A percentile compares a stretch with the other conserved stretches of the same genome.
Conservation (phyloP, 2,329 filamentous ascomycete genomes). For the Sarocladium oryzae region DNA sequence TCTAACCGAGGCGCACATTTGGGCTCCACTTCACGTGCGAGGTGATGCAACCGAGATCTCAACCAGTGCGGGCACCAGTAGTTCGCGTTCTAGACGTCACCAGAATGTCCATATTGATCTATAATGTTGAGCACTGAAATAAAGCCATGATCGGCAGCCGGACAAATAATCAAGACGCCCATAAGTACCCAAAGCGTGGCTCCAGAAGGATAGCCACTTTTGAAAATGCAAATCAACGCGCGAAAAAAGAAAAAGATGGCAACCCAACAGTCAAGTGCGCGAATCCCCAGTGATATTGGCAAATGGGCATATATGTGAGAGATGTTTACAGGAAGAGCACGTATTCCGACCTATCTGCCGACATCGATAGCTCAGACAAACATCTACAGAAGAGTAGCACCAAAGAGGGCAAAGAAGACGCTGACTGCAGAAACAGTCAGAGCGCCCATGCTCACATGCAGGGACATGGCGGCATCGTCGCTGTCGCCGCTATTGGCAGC, state of each 20-base stretch:
- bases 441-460: slow-evolving; percentile 23
- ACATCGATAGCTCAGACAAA: neutral
- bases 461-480: slow-evolving; percentile 25
- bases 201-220: neutral
- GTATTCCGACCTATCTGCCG: neutral
- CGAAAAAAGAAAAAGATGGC: no score
- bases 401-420: slow-evolving; percentile 31
- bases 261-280: neutral
- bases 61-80: no score
- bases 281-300: neutral
- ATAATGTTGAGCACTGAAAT: neutral
- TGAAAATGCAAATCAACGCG: neutral
- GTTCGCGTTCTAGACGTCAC: neutral
- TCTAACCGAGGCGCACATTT: neutral
- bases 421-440: slow-evolving; percentile 28
- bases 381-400: slow-evolving; percentile 31
- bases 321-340: neutral
- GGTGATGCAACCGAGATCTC: no score
- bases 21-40: slow-evolving; percentile 4
- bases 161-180: neutral
- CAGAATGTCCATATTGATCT: neutral
- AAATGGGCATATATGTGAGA: neutral
- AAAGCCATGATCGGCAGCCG: neutral
- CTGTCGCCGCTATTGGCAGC: slow-evolving; percentile 14
- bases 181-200: neutral